Evolutionary conservation across 164 flowering plant genomes (phyloP), one percentile per base, ranked within the genome.

Genomic region (Platanus orientalis): DNA sequence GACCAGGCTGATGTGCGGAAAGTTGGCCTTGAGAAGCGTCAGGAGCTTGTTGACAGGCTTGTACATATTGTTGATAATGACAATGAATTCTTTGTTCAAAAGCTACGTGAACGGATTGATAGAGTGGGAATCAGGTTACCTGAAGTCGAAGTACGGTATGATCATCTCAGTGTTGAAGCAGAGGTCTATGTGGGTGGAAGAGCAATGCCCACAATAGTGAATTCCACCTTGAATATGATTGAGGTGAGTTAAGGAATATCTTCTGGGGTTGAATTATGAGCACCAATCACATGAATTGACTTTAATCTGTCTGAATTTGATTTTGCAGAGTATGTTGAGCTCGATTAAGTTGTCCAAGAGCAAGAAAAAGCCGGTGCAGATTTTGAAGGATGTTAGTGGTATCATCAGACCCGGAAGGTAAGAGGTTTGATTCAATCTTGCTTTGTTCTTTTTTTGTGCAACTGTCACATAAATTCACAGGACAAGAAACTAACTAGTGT

Each of bases 71-170:
- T 80, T 2, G 82, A 81, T 4, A 70, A 74, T 48, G 90, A 80
- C 32, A 83, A 83, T 68, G 84, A 81, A 65, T 67, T 74, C 57
- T 79, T 85, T 69, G 74, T 85, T 71, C 61, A 63, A 62, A 81
- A 78, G 72, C 74, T 85, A 52, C 80, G 67, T 62, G 71, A 76
- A 16, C 63, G 90, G 2, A 67, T 81, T 11, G 83, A 83, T 28
- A 62, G 62, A 57, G 68, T 56, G 23, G 68, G 61, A 23, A 65
- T 65, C 13, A 25, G 45, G 3, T 57, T 65, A 24, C 68, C 68
- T 2, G 32, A 56, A 36, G 55, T 65, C 17, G 68, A 65, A 57
- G 68, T 65, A 11, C 25, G 68, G 32, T 65, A 56, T 65, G 68
- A 65, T 32, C 25, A 49, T 65, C 61, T 65, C 45, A 29, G 25